Evolutionary conservation across 164 flowering plant species (phyloP).

Genomic region (Taxillus chinensis): DNA sequence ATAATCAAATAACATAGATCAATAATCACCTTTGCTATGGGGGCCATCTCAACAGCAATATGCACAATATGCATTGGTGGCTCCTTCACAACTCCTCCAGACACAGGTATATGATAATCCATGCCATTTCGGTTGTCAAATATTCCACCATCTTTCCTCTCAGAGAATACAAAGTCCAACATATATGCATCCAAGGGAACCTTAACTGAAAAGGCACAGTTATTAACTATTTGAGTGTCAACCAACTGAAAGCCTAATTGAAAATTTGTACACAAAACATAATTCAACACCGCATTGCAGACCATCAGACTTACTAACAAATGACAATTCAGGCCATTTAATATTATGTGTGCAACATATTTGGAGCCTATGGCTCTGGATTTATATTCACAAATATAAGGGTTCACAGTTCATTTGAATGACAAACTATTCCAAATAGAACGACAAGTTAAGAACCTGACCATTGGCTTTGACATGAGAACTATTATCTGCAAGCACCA

Average conservation of each 20-base stretch:
- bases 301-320: no score
- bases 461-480: conserved; percentile 67
- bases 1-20: background rate
- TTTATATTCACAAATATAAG: no score
- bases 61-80: conserved; percentile 96
- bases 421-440: background rate
- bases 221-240: background rate
- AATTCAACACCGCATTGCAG: no score
- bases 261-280: no score
- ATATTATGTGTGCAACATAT: no score
- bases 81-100: conserved; percentile 71
- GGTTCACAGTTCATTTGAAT: no score
- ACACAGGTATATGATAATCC: conserved; percentile 94
- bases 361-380: no score
- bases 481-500: conserved; percentile 58
- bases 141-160: conserved; percentile 84
- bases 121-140: conserved; percentile 76
- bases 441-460: conserved; percentile 14
- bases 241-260: background rate
- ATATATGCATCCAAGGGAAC: conserved; percentile 93
- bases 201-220: conserved; percentile 44
- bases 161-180: conserved; percentile 99
- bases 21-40: conserved; percentile 81
- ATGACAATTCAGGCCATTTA: no score
- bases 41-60: conserved; percentile 97